Conservation (phyloP, 2,329 filamentous ascomycete species). For the Tolypocladium paradoxum region DNA sequence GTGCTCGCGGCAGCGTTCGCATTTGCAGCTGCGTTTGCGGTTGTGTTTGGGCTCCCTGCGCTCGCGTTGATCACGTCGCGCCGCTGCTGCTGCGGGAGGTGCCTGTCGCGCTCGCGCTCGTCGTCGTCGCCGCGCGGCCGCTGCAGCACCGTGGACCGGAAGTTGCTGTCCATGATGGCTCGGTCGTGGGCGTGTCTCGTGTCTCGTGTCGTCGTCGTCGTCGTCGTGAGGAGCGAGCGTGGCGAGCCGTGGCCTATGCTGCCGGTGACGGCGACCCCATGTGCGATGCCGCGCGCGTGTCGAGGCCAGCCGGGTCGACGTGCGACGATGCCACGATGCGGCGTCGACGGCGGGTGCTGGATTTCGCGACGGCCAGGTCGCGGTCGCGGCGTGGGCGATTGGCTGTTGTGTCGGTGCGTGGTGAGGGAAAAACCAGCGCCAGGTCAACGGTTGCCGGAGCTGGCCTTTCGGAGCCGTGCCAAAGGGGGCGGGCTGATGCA, state of each 20-base stretch:
- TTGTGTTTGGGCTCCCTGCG: conserved; percentile 2
- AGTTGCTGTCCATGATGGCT: conserved; percentile 33
- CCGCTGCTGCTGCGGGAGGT: conserved; percentile 24
- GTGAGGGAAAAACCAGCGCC: neutral
- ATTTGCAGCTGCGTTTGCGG: neutral
- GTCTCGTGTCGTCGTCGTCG: neutral
- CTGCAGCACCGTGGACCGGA: conserved; percentile 39
- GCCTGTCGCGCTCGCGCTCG: conserved; percentile 5
- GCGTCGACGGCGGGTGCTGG: neutral
- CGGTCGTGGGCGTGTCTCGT: neutral
- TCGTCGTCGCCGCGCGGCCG: conserved; percentile 30
- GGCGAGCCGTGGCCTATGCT: neutral
- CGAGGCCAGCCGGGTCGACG: neutral
- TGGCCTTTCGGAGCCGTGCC: neutral
- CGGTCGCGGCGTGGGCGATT: neutral
- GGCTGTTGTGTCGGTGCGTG: neutral
- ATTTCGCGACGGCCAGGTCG: neutral
- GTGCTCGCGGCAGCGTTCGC: conserved; percentile 11
- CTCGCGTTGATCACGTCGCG: conserved; percentile 36
- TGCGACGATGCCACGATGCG: neutral
- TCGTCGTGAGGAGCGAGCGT: neutral
- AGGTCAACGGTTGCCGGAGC: neutral
- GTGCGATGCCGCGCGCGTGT: neutral
- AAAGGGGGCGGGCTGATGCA: neutral
- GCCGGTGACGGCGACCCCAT: neutral